phyloP scores from a whole-genome alignment of 352 stramenopile species.

The Phytophthora kernoviae region DNA sequence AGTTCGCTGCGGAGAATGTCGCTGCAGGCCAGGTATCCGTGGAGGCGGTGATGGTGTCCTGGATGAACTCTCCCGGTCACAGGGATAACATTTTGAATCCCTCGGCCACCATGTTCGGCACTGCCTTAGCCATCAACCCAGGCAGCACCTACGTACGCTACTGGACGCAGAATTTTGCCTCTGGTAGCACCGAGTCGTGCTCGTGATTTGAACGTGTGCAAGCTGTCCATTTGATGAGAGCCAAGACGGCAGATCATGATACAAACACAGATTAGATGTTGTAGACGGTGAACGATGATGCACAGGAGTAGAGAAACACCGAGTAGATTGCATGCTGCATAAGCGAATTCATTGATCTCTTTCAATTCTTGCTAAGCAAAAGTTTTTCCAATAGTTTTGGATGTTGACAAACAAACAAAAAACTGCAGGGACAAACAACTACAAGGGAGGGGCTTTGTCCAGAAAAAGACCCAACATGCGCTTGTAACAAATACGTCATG shows the following conservation, averaged over 20 bases:
- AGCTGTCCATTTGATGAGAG: too few species aligned
- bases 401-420: too few species aligned
- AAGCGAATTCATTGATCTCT: too few species aligned
- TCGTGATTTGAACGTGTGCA: neutral
- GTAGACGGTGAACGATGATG: too few species aligned
- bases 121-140: slow-evolving; percentile 12
- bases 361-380: too few species aligned
- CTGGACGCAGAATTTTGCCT: slow-evolving; percentile 46
- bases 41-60: slow-evolving; percentile 36
- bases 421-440: too few species aligned
- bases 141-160: slow-evolving; percentile 32
- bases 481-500: too few species aligned
- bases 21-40: slow-evolving; percentile 34
- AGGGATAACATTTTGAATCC: slow-evolving; percentile 32
- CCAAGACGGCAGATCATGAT: neutral
- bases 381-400: too few species aligned
- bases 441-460: too few species aligned
- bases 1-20: slow-evolving; percentile 40
- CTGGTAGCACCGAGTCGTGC: slow-evolving; percentile 9
- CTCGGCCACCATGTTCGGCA: slow-evolving; percentile 15
- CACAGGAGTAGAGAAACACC: too few species aligned
- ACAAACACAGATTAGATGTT: neutral
- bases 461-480: too few species aligned
- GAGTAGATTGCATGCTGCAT: too few species aligned
- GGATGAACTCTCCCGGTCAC: slow-evolving; percentile 46